A percentile compares a stretch with the other conserved stretches of the same genome.
phyloP scores from a whole-genome alignment of 345 rosid species.

The Salix suchowensis region DNA sequence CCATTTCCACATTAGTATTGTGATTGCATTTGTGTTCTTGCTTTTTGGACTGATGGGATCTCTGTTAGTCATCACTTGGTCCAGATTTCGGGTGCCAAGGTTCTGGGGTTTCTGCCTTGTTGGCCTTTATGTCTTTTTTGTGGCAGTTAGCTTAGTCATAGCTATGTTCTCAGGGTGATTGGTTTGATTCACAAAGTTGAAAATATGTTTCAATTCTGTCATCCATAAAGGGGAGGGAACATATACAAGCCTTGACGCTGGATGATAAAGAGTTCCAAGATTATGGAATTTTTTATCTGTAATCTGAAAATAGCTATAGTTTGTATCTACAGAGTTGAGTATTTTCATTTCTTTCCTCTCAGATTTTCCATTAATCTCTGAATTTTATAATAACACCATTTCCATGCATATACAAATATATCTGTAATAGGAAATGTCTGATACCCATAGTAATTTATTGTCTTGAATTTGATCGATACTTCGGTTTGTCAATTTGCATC shows the following conservation, averaged over 20 bases:
- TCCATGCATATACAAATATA: too few relatives aligned
- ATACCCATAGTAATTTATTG: too few relatives aligned
- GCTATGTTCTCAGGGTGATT: constrained; percentile 55
- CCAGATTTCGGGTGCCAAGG: constrained; percentile 81
- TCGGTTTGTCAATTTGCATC: too few relatives aligned
- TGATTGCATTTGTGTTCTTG: constrained; percentile 86
- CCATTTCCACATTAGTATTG: constrained; percentile 72
- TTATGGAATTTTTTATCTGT: constrained; percentile 21
- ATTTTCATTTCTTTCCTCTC: background rate
- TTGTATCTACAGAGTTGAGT: background rate
- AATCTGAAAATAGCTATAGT: constrained; percentile 10
- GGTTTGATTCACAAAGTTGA: background rate
- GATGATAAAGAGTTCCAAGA: background rate
- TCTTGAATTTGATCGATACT: too few relatives aligned
- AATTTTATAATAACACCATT: too few relatives aligned
- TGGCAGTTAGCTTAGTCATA: constrained; percentile 56
- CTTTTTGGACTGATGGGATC: constrained; percentile 89
- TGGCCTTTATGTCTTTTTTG: constrained; percentile 68
- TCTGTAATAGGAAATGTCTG: too few relatives aligned
- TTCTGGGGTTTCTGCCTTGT: constrained; percentile 97
- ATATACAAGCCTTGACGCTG: background rate
- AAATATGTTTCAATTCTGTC: background rate
- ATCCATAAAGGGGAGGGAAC: background rate
- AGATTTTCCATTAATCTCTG: background rate
- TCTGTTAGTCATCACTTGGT: constrained; percentile 84